phyloP scores from a whole-genome alignment of 768 basidiomycete genomes.

The Kwoniella pini region DNA sequence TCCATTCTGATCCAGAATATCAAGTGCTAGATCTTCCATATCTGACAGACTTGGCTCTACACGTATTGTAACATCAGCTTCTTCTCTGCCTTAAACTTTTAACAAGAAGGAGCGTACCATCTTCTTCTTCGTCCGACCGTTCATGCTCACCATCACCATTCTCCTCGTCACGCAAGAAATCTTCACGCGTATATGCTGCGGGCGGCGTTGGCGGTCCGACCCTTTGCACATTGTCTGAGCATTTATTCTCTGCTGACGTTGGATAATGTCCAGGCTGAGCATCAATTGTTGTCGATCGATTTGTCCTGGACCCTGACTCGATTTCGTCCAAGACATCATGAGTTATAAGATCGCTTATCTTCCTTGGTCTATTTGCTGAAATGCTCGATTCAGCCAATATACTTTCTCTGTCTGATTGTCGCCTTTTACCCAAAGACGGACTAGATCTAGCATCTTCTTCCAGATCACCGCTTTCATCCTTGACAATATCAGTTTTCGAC shows the following conservation, averaged over 20 bases:
- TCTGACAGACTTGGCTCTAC: slow-evolving; percentile 14
- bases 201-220: neutral
- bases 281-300: neutral
- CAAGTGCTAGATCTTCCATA: slow-evolving; percentile 16
- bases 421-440: slow-evolving; percentile 2
- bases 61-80: neutral
- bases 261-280: neutral
- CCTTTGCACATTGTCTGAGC: too few species aligned
- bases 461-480: neutral
- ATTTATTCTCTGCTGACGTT: neutral
- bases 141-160: neutral
- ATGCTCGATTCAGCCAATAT: neutral
- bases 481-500: too few species aligned
- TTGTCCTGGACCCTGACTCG: neutral
- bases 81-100: neutral
- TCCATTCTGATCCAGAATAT: slow-evolving; percentile 19
- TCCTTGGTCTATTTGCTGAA: neutral
- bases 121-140: neutral
- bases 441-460: neutral
- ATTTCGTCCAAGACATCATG: neutral
- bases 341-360: neutral
- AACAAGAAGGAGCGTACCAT: neutral
- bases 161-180: neutral
- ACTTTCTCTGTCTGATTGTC: slow-evolving; percentile 3
- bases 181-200: neutral